phyloP scores from a whole-genome alignment of 2,329 filamentous ascomycete species.

The Colletotrichum tamarilloi region DNA sequence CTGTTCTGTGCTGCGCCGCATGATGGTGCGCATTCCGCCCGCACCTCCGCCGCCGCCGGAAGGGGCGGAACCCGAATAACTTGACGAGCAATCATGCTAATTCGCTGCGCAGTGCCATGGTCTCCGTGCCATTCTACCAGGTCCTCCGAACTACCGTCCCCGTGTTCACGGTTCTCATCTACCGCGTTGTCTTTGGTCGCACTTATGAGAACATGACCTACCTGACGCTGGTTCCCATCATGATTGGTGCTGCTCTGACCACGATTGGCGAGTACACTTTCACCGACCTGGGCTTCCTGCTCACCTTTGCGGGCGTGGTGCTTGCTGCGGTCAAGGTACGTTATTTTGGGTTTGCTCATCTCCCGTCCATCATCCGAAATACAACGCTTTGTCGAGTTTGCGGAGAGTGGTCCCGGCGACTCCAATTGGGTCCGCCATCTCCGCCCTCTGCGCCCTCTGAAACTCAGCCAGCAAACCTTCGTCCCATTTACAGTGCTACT shows the following conservation, averaged over 20 bases:
- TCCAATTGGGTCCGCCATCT: constrained; percentile 24
- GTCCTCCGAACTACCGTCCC: constrained; percentile 71
- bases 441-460: constrained; percentile 12
- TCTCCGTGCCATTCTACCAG: constrained; percentile 75
- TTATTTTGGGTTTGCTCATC: neutral
- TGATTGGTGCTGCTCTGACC: constrained; percentile 68
- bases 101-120: constrained; percentile 54
- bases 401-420: constrained; percentile 3
- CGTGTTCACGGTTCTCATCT: constrained; percentile 71
- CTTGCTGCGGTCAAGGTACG: constrained; percentile 65
- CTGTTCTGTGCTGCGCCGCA: constrained; percentile 2
- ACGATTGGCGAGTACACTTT: constrained; percentile 73
- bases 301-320: constrained; percentile 65
- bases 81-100: constrained; percentile 15
- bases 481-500: constrained; percentile 2
- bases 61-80: neutral
- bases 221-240: constrained; percentile 69
- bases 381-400: constrained; percentile 5
- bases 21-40: neutral
- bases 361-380: constrained; percentile 17
- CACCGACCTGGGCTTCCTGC: constrained; percentile 65
- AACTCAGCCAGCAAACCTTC: constrained; percentile 18
- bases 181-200: constrained; percentile 65
- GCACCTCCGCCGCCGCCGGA: constrained; percentile 6
- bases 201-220: constrained; percentile 68